Conservation (phyloP, 768 basidiomycete species). For the Sutorius australiensis region DNA sequence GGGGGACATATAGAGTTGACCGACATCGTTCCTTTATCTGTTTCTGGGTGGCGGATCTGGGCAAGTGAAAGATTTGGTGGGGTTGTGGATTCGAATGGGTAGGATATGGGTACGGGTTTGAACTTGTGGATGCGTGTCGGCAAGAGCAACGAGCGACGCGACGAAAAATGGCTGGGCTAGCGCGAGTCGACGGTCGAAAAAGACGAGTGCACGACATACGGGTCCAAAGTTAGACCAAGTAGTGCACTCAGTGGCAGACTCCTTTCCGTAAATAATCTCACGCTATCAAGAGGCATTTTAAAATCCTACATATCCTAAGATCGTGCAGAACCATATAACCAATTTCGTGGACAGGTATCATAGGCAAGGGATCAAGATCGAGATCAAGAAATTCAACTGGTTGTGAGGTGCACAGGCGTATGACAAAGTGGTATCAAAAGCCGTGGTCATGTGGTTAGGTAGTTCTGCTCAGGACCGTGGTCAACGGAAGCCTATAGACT, state of each 20-base stretch:
- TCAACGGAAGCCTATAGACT: neutral
- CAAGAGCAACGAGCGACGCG: conserved; percentile 5
- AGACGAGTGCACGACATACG: conserved; percentile 6
- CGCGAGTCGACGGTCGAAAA: conserved; percentile 2
- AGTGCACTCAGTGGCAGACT: too few species aligned
- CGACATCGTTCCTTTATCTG: conserved; percentile 60
- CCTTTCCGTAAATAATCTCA: neutral
- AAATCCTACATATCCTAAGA: neutral
- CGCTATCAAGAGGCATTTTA: neutral
- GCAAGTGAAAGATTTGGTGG: conserved; percentile 62
- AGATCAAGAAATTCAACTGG: neutral
- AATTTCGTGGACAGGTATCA: neutral
- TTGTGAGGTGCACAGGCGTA: too few species aligned
- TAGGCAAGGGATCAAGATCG: neutral
- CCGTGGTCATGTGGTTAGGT: neutral
- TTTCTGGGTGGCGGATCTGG: conserved; percentile 44
- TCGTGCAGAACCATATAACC: neutral
- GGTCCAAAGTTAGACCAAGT: neutral
- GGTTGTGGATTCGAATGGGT: conserved; percentile 49
- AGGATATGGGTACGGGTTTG: conserved; percentile 49
- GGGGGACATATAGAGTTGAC: conserved; percentile 15
- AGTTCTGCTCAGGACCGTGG: neutral
- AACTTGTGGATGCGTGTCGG: conserved; percentile 18
- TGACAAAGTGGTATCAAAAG: neutral
- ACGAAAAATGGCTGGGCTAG: conserved; percentile 5